These are phyloP conservation scores for Fonsecaea erecta DNA, from an alignment of 2,329 filamentous ascomycete genomes.

Conservation along the genomic window DNA sequence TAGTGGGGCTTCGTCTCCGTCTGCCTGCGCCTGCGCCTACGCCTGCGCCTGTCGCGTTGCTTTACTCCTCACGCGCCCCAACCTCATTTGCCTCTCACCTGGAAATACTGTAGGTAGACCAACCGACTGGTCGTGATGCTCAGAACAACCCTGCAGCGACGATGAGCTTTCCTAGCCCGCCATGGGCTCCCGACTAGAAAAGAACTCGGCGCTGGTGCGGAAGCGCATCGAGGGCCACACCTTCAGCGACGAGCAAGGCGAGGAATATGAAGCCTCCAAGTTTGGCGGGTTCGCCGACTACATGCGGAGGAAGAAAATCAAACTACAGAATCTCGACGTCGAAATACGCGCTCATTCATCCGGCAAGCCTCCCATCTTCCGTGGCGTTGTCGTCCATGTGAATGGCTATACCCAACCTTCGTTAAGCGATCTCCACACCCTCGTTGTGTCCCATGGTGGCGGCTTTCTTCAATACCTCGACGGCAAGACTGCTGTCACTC, in stretches of 20 bases:
- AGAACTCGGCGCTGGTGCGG: conserved; percentile 63
- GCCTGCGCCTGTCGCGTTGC: conserved; percentile 1
- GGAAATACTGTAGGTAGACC: no score
- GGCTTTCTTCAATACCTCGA: conserved; percentile 94
- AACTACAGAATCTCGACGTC: conserved; percentile 91
- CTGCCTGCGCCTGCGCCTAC: not conserved
- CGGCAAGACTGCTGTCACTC: conserved; percentile 90
- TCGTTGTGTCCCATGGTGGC: conserved; percentile 92
- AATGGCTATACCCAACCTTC: conserved; percentile 97
- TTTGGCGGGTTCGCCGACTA: conserved; percentile 93
- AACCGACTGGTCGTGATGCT: not conserved
- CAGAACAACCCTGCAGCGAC: conserved; percentile 20
- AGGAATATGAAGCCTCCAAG: conserved; percentile 84
- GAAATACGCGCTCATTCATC: conserved; percentile 71
- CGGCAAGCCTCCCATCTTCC: conserved; percentile 84
- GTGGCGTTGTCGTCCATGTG: conserved; percentile 85
- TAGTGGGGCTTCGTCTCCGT: not conserved
- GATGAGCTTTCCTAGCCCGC: conserved; percentile 30
- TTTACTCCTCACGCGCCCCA: not conserved
- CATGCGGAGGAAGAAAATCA: conserved; percentile 93
- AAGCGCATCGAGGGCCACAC: conserved; percentile 70
- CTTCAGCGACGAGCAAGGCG: conserved; percentile 81
- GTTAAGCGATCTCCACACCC: conserved; percentile 80
- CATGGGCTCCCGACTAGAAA: conserved; percentile 68
- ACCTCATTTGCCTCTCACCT: not conserved